A percentile compares a stretch with the other conserved stretches of the same genome.
These are phyloP conservation scores for Phytophthora rubi DNA, from an alignment of 352 stramenopile species.

Conservation along the genomic window DNA sequence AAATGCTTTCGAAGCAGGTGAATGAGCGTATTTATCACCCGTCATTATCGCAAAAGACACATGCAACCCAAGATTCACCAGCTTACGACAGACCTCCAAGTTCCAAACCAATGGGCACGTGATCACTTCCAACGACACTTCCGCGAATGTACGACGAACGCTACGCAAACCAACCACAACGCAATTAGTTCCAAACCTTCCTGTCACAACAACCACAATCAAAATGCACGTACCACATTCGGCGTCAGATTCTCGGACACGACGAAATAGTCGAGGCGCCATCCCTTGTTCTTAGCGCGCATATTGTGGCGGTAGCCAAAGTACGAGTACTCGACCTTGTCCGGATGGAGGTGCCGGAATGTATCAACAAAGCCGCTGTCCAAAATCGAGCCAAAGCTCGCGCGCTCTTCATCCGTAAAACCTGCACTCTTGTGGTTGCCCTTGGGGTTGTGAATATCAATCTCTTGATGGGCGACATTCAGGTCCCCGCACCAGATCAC, in stretches of 20 bases:
- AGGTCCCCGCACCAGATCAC: slow-evolving; percentile 88
- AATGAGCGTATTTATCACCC: background rate
- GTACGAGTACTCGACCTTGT: slow-evolving; percentile 78
- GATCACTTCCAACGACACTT: slow-evolving; percentile 74
- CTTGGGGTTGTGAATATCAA: slow-evolving; percentile 90
- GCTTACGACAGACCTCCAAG: slow-evolving; percentile 35
- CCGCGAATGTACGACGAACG: slow-evolving; percentile 67
- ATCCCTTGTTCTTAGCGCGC: slow-evolving; percentile 86
- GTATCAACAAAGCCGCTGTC: slow-evolving; percentile 75
- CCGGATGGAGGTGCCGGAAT: slow-evolving; percentile 70
- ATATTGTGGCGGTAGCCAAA: slow-evolving; percentile 85
- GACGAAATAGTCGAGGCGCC: slow-evolving; percentile 88
- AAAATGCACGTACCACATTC: slow-evolving; percentile 57
- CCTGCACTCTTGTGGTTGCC: slow-evolving; percentile 76
- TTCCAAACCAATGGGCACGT: slow-evolving; percentile 79
- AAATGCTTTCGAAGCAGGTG: background rate
- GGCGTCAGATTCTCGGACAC: slow-evolving; percentile 64
- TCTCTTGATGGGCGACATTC: slow-evolving; percentile 88
- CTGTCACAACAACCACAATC: background rate
- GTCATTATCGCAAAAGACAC: background rate
- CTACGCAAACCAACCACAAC: slow-evolving; percentile 23
- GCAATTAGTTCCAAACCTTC: background rate
- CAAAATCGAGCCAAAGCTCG: slow-evolving; percentile 75
- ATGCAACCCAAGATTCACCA: background rate
- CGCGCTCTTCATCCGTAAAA: slow-evolving; percentile 82